These are phyloP conservation scores for Dendrocalamus sinicus DNA, from an alignment of 176 grass and related monocot species.

Conservation along the genomic window DNA sequence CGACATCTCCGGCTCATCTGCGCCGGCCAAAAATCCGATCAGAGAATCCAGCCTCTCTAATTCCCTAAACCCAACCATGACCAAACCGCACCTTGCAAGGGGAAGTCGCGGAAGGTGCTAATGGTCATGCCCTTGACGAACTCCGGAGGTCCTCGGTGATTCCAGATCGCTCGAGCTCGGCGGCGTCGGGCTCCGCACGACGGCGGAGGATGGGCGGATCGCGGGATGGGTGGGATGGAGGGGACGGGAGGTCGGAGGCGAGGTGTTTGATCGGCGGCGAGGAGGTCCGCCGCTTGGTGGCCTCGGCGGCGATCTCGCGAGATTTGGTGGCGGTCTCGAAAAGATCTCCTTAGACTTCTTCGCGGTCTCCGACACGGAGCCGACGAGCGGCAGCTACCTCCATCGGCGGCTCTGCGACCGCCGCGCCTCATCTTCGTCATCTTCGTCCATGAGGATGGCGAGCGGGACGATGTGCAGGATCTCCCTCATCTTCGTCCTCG, in stretches of 20 bases:
- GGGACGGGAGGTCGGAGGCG: conserved; percentile 74
- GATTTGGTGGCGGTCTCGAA: conserved; percentile 83
- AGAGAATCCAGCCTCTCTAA: conserved; percentile 22
- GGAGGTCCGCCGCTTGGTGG: conserved; percentile 89
- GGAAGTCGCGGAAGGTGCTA: conserved; percentile 94
- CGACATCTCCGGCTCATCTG: conserved; percentile 77
- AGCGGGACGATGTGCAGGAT: too few species aligned
- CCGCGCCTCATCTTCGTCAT: too few species aligned
- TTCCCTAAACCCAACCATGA: conserved; percentile 38
- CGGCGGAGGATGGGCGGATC: conserved; percentile 47
- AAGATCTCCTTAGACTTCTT: conserved; percentile 94
- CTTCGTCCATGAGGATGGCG: too few species aligned
- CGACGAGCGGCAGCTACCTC: conserved; percentile 79
- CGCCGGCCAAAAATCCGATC: conserved; percentile 11
- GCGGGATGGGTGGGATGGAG: conserved; percentile 63
- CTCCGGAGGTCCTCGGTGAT: conserved; percentile 86
- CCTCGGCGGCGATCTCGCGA: conserved; percentile 85
- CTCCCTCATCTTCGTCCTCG: too few species aligned
- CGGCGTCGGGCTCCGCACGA: conserved; percentile 41
- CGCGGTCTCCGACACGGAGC: conserved; percentile 72
- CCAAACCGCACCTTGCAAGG: conserved; percentile 69
- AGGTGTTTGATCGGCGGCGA: conserved; percentile 93
- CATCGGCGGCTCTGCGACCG: conserved; percentile 82
- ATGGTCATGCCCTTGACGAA: conserved; percentile 93
- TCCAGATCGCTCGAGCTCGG: conserved; percentile 66